Evolutionary conservation across 805 yeast genomes (phyloP), one percentile per base, ranked within the genome.

Genomic region (Yamadazyma kitorensis): DNA sequence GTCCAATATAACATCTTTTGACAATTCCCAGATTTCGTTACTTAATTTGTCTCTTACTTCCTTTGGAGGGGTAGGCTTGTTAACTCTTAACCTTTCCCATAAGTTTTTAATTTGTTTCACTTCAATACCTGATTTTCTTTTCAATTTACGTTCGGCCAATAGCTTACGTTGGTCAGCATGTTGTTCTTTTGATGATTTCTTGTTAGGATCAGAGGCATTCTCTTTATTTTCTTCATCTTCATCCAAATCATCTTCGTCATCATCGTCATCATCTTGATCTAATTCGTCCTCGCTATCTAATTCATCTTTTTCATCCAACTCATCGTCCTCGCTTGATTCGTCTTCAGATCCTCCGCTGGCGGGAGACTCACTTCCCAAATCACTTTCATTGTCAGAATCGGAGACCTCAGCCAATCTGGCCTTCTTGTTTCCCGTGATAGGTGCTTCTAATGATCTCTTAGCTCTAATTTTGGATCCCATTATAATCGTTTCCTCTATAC

Each of bases 21-120:
- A 70, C 41, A 86, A 71, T 16, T 73, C 80, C 96, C 96, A 89
- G 28, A 86, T 79, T 61, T 89, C 91, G 49, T 82, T 73, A 48
- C 89, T 78, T 33, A 88, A 68, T 59, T 82, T 82, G 43, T 81
- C 82, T 57, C 96, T 78, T 11, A 79, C 72, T 39, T 73, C 80
- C 47, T 83, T 80, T 30, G 95, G 84, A 36, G 88, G 68, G 16
- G 89, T 80, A 26, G 94, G 94, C 39, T 75, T 79, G 50, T 85
- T 86, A 21, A 84, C 91, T 61, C 98, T 78, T 51, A 91, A 69
- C 57, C 76, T 79, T 68, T 89, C 98, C 98, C 98, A 91, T 27
- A 91, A 57, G 20, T 74, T 69, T 59, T 91, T 91, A 61, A 91
- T 87, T 46, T 78, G 75, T 58, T 86, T 87, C 32, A 91, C 88